Evolutionary conservation across 192 early-diverging fungal species (phyloP), one percentile per base, ranked within the genome.

Genomic region (Coemansia sp.): DNA sequence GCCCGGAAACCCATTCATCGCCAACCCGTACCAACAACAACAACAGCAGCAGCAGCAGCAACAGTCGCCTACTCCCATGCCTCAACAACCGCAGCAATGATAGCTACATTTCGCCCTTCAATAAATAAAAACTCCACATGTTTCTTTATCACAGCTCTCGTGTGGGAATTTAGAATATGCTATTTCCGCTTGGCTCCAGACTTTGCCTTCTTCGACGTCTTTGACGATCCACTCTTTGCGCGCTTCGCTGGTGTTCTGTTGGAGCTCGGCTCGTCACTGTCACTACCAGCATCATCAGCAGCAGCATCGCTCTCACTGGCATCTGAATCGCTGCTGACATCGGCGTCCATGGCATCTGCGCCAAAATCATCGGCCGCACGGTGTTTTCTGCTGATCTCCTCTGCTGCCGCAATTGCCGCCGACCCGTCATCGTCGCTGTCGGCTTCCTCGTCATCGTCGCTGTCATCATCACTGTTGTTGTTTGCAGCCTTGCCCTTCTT

Each of bases 311-410:
- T 28, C 19, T 33, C 54, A 29, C 34, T 33, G n/a, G 42, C 31
- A 30, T 30, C 42, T 11, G 52, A 30, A 6, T 42, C 65, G 37
- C 57, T 59, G 37, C 57, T 59, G 14, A 42, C 44, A 41, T 41
- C 54, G 45, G 54, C 64, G 0, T 45, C 48, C 47, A 57, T 17
- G 6, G 59, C 34, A 27, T 75, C 62, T 3, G 67, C 72, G 19
- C 67, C 68, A 65, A 72, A 65, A 55, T 74, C 67, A 48, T 75
- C 81, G 13, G 72, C 62, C 23, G 59, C 62, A 38, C 40, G 57
- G 59, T 66, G 68, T 29, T 64, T 73, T 56, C 79, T 79, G 59
- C 82, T 74, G 45, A 57, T 34, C n/a, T 79, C 60, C 17, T 67
- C 38, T 1, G 38, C 58, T 9, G 70, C 64, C 56, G 73, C 71